phyloP scores from a whole-genome alignment of 2,329 filamentous ascomycete species.

The Triangularia verruculosa region DNA sequence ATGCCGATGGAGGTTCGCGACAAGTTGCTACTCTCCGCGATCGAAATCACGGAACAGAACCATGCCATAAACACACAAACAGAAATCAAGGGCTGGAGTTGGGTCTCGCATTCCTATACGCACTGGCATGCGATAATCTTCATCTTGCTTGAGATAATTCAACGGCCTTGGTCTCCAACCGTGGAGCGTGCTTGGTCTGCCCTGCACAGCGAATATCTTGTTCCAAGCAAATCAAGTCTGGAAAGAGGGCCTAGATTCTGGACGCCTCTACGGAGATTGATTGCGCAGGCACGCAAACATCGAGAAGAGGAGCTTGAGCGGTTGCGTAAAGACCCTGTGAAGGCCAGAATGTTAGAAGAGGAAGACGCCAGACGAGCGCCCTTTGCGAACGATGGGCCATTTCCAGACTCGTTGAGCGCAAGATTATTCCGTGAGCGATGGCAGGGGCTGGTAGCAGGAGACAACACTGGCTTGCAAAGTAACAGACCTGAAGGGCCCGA shows the following conservation, averaged over 20 bases:
- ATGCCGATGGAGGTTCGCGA: constrained; percentile 40
- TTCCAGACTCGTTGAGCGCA: constrained; percentile 4
- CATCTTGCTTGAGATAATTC: constrained; percentile 48
- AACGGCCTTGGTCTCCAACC: constrained; percentile 42
- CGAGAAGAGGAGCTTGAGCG: constrained; percentile 37
- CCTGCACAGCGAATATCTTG: constrained; percentile 44
- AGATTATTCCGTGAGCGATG: neutral
- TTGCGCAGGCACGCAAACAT: constrained; percentile 38
- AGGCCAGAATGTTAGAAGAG: neutral
- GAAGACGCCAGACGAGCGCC: neutral
- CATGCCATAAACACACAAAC: constrained; percentile 48
- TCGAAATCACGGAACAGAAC: constrained; percentile 54
- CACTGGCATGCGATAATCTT: constrained; percentile 58
- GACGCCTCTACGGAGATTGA: constrained; percentile 41
- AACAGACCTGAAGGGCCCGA: neutral
- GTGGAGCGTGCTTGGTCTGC: constrained; percentile 46
- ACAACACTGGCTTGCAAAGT: no score
- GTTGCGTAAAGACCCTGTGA: constrained; percentile 30
- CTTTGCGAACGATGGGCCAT: constrained; percentile 3
- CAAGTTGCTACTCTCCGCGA: constrained; percentile 46
- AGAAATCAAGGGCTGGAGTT: constrained; percentile 48
- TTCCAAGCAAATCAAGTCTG: constrained; percentile 33
- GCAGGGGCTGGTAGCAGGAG: neutral
- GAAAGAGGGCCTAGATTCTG: constrained; percentile 38
- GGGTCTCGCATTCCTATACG: constrained; percentile 56